Base-by-base conservation (phyloP, 768 basidiomycete genomes). In the Boletus insuetus region DNA sequence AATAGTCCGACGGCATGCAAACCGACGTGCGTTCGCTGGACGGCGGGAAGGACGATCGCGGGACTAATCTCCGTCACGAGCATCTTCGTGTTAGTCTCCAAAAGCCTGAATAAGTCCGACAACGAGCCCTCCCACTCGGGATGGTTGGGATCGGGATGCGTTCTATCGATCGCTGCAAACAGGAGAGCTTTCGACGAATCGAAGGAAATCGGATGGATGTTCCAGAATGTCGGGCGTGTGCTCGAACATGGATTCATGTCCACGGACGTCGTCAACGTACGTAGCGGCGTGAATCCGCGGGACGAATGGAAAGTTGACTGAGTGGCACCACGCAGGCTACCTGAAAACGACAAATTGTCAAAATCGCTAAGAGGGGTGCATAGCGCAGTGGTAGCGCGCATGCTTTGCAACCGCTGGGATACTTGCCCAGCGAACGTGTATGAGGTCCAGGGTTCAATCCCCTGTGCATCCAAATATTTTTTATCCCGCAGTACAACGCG, bases 391-490 rank as follows among this genome's bases (percentile, higher is more conserved):
- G 73, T 74, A 74, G 73, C 73, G 74, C 73, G 74, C 64, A 74
- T 74, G 73, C 73, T 74, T 74, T 74, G 73, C 73, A 74, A 42
- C 39, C 16, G 24, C 39, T 16, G 41, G 52, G 16, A 20, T 12
- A 20, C 34, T 10, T 24, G 6, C 9, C 34, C 44, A 64, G 57
- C 48, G 49, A 55, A 61, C 17, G 53, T 74, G 73, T 75, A 74
- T 74, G 64, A 74, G 71, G 73, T 72, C 73, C 72, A 73, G 72
- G 72, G 72, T 73, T 73, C 72, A 73, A 73, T 73, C 73, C 72
- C 74, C 73, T 74, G 73, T 61, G 69, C 63, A 74, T 74, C 73
- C 73, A 54, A n/a, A 58, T 46, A 1, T 38, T 67, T 69, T 69
- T 58, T 1, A 29, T 9, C 29, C 9, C 8, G 29, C 29, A 0